phyloP scores from a whole-genome alignment of 2,329 filamentous ascomycete genomes.

The Curvularia eragrostidis region DNA sequence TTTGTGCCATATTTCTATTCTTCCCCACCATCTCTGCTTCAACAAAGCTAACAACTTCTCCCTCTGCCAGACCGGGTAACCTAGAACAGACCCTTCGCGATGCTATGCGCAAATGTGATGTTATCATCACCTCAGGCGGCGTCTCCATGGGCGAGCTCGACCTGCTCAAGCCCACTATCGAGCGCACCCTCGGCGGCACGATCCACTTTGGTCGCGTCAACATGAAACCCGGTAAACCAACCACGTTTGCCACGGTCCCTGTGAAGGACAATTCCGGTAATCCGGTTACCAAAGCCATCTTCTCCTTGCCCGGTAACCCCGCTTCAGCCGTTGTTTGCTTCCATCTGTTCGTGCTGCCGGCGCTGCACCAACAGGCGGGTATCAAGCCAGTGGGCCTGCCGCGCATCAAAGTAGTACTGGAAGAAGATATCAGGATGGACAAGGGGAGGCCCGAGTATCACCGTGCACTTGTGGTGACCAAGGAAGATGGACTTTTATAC shows the following conservation, averaged over 20 bases:
- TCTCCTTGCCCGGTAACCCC: constrained; percentile 92
- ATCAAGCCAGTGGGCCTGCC: constrained; percentile 72
- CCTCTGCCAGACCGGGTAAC: constrained; percentile 62
- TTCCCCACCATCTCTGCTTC: not conserved
- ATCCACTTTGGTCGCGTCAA: constrained; percentile 96
- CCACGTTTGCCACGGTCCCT: constrained; percentile 90
- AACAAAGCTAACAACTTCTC: not conserved
- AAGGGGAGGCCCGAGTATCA: constrained; percentile 85
- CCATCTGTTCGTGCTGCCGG: constrained; percentile 90
- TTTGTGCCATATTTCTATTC: not conserved
- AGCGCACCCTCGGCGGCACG: constrained; percentile 84
- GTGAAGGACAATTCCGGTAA: constrained; percentile 61
- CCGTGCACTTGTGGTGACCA: constrained; percentile 74
- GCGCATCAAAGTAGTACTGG: constrained; percentile 72
- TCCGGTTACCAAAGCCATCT: constrained; percentile 73
- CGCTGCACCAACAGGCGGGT: constrained; percentile 78
- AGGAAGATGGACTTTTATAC: constrained; percentile 68
- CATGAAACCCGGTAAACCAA: constrained; percentile 99
- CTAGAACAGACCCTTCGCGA: constrained; percentile 79
- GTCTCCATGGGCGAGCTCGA: constrained; percentile 99
- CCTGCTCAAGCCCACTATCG: constrained; percentile 93
- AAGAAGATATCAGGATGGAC: constrained; percentile 77
- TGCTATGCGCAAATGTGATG: constrained; percentile 75
- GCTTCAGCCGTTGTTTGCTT: constrained; percentile 92
- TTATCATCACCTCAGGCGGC: constrained; percentile 90